phyloP scores from a whole-genome alignment of 805 yeast species.

The Cyberlindnera misumaiensis region DNA sequence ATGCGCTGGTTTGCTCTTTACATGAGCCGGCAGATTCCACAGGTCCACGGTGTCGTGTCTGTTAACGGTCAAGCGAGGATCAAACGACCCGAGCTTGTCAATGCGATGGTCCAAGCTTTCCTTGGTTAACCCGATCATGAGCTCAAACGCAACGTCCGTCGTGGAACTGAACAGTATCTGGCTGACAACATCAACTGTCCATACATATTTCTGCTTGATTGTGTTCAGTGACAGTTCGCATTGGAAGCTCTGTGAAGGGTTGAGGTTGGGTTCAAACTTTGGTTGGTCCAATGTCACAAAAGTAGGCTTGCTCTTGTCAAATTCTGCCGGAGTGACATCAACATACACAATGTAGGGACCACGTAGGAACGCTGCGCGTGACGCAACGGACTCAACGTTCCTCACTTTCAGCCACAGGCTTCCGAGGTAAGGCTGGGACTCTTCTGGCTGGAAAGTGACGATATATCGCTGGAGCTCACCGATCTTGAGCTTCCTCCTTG shows the following conservation, averaged over 20 bases:
- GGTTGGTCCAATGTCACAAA: constrained; percentile 78
- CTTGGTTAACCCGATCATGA: constrained; percentile 41
- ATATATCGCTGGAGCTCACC: constrained; percentile 56
- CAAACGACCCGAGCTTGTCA: constrained; percentile 28
- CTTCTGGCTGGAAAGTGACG: constrained; percentile 32
- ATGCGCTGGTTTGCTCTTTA: constrained; percentile 43
- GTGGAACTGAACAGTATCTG: constrained; percentile 64
- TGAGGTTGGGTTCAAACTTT: constrained; percentile 59
- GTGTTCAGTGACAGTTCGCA: constrained; percentile 62
- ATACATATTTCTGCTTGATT: constrained; percentile 47
- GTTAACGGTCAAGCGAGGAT: constrained; percentile 37
- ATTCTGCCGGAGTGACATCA: constrained; percentile 55
- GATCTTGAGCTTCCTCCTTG: constrained; percentile 29
- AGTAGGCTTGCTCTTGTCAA: constrained; percentile 39
- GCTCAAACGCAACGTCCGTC: constrained; percentile 56
- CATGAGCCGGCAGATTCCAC: constrained; percentile 59
- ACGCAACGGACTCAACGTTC: constrained; percentile 52
- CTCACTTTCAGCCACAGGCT: constrained; percentile 51
- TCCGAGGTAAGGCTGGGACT: constrained; percentile 21
- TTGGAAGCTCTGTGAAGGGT: constrained; percentile 57
- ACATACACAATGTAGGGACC: constrained; percentile 75
- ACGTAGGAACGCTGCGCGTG: constrained; percentile 65
- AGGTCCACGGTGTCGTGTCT: constrained; percentile 54
- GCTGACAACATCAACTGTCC: constrained; percentile 67
- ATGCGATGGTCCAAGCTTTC: constrained; percentile 18